A percentile compares a stretch with the other conserved stretches of the same genome.
phyloP scores from a whole-genome alignment of 148 eudicot genomes.

The Polygonum aviculare region DNA sequence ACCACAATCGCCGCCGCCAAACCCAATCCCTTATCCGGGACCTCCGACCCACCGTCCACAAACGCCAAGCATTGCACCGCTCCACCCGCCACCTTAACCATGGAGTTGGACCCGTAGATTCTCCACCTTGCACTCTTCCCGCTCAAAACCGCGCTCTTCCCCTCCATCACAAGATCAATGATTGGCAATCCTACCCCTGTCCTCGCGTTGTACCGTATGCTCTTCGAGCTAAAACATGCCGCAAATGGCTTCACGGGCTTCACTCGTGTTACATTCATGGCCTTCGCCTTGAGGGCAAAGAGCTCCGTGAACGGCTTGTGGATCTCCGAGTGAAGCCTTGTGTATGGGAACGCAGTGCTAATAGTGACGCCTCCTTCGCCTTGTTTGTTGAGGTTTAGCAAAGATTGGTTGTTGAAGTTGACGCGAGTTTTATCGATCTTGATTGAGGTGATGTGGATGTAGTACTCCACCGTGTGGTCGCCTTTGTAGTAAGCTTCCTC shows the following conservation, averaged over 20 bases:
- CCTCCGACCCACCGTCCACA: slow-evolving; percentile 27
- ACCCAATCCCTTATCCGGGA: slow-evolving; percentile 1
- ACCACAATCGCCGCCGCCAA: slow-evolving; percentile 24
- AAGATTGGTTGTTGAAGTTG: slow-evolving; percentile 15
- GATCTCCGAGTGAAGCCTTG: slow-evolving; percentile 31
- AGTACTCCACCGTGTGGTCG: slow-evolving; percentile 28
- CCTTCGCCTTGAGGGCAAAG: slow-evolving; percentile 26
- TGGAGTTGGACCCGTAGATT: slow-evolving; percentile 38
- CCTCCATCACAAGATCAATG: slow-evolving; percentile 32
- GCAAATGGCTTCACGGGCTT: slow-evolving; percentile 35
- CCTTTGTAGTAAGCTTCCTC: slow-evolving; percentile 19
- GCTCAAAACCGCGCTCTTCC: slow-evolving; percentile 23
- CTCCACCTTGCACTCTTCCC: slow-evolving; percentile 38
- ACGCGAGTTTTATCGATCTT: slow-evolving; percentile 19
- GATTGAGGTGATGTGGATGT: slow-evolving; percentile 27
- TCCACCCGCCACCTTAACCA: slow-evolving; percentile 22
- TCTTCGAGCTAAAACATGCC: slow-evolving; percentile 31
- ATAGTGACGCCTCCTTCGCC: slow-evolving; percentile 29
- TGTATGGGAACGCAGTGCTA: slow-evolving; percentile 30
- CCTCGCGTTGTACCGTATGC: slow-evolving; percentile 3
- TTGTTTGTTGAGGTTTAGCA: slow-evolving; percentile 21
- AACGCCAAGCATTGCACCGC: slow-evolving; percentile 39
- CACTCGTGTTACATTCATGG: slow-evolving; percentile 30
- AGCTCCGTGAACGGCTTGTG: slow-evolving; percentile 25
- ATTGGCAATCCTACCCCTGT: slow-evolving; percentile 32